Evolutionary conservation across 2,329 filamentous ascomycete genomes (phyloP), one percentile per base, ranked within the genome.

Genomic region (Calycina herbarum): DNA sequence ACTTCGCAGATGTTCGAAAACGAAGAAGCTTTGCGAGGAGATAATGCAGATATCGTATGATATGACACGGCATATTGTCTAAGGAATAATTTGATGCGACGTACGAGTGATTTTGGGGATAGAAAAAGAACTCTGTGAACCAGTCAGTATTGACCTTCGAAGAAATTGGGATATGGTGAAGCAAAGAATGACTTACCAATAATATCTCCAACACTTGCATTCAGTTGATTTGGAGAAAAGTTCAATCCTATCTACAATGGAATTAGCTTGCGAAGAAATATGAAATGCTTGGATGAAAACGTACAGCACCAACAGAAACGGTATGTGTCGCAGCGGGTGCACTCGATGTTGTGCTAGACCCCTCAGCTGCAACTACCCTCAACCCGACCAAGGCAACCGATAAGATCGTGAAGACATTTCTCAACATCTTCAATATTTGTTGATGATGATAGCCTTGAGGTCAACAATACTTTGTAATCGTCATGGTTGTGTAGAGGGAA

Each of bases 71-170:
- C 20, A 51, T 51, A 51, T 27, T 24, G 20, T 4, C 0, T 5
- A n/a, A 7, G 20, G 13, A 24, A 5, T 13, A 54, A 27, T 40
- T 11, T 15, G 38, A 54, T 10, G 20, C 24, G 20, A 54, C 48
- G 48, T 54, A 54, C 48, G 86, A 88, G 72, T 91, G 88, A 61
- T 85, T 87, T 27, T 80, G 80, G 0, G 87, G 86, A 69, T 85
- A 89, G 72, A 90, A 89, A 56, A 82, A 78, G 75, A 86, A 90
- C 79, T 73, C 73, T 72, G 31, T 66, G 17, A 69, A 66, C 64
- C 27, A 42, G 45, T 31, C 31, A 38, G 54, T 10, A 27, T 62
- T 35, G 29, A 42, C 54, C 3, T 29, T 10, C 10, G 3, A 54
- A 24, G 11, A 24, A 11, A 13, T 13, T 54, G 8, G 20, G 7